Percentiles rank a stretch among this genome's conserved stretches.
Conservation (phyloP, 441 rosid genomes). For the Erysimum pusillum region DNA sequence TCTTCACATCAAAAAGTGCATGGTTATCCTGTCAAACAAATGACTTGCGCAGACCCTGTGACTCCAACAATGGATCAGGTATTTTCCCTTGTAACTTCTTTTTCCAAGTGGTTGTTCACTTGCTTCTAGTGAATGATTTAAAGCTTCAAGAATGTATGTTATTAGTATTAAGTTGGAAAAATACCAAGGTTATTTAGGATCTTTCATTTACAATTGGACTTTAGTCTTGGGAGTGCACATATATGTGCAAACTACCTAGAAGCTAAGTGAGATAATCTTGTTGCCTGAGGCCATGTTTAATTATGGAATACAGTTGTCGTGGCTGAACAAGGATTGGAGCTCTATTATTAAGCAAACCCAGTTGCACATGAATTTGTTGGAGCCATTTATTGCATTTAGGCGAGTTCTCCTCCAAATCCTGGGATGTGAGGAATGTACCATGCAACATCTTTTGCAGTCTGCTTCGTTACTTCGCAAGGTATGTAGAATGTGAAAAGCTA, state of each 20-base stretch:
- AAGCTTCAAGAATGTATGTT: slow-evolving; percentile 35
- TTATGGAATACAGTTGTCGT: slow-evolving; percentile 67
- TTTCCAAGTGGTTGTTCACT: slow-evolving; percentile 23
- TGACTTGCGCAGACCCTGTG: slow-evolving; percentile 62
- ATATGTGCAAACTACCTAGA: slow-evolving; percentile 17
- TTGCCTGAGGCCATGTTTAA: slow-evolving; percentile 30
- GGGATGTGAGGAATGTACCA: slow-evolving; percentile 68
- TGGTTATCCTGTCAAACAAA: slow-evolving; percentile 53
- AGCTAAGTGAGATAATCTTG: slow-evolving; percentile 34
- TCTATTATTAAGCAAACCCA: slow-evolving; percentile 73
- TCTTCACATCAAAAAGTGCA: slow-evolving; percentile 55
- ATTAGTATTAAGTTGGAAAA: slow-evolving; percentile 10
- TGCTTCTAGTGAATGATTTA: slow-evolving; percentile 32
- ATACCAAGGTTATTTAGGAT: slow-evolving; percentile 3
- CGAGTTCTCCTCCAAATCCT: slow-evolving; percentile 85
- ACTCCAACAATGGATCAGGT: slow-evolving; percentile 81
- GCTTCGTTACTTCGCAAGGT: slow-evolving; percentile 96
- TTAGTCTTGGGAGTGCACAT: slow-evolving; percentile 33
- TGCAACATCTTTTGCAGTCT: slow-evolving; percentile 91
- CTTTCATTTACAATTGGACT: slow-evolving; percentile 20
- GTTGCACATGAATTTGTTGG: slow-evolving; percentile 94
- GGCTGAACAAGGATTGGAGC: slow-evolving; percentile 83
- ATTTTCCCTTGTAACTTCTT: slow-evolving; percentile 31
- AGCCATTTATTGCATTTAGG: slow-evolving; percentile 95
- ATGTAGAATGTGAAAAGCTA: slow-evolving; percentile 39